Evolutionary conservation across 2,329 filamentous ascomycete genomes (phyloP).

Genomic region (Neocatenulostroma microsporum): DNA sequence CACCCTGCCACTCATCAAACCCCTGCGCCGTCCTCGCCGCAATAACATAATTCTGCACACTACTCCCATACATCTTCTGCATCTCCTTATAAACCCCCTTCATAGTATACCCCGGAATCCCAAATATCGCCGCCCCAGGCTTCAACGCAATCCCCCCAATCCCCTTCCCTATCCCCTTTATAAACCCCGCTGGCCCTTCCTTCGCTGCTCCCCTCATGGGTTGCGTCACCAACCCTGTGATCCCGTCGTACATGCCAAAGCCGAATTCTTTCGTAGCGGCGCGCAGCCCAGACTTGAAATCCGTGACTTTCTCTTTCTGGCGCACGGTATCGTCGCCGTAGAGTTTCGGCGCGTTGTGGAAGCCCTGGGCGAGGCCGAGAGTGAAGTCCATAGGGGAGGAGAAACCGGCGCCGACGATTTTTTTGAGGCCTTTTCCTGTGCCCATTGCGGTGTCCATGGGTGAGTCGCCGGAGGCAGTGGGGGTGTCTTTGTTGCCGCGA

Average conservation of each 20-base stretch:
- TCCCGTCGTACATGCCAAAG: constrained; percentile 65
- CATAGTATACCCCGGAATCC: constrained; percentile 62
- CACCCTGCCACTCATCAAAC: constrained; percentile 53
- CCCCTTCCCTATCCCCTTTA: constrained; percentile 73
- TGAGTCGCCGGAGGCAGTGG: constrained; percentile 10
- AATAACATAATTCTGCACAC: constrained; percentile 70
- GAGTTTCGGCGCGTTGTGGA: constrained; percentile 76
- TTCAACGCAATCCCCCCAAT: constrained; percentile 69
- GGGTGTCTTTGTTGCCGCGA: background rate
- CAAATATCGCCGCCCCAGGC: constrained; percentile 55
- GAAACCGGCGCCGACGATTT: constrained; percentile 37
- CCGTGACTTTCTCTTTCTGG: constrained; percentile 70
- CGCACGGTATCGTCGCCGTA: constrained; percentile 80
- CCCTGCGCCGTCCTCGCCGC: constrained; percentile 70
- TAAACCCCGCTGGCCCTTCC: constrained; percentile 54
- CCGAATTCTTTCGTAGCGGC: constrained; percentile 64
- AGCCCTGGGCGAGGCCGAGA: constrained; percentile 71
- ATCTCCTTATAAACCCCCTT: constrained; percentile 70
- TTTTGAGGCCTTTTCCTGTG: constrained; percentile 30
- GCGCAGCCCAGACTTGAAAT: constrained; percentile 64
- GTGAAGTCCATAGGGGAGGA: constrained; percentile 82
- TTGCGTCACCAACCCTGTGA: constrained; percentile 67
- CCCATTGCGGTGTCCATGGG: constrained; percentile 22
- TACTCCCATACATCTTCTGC: constrained; percentile 59
- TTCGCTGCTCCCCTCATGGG: constrained; percentile 59